Evolutionary conservation across 2,329 filamentous ascomycete species (phyloP), one percentile per base, ranked within the genome.

Genomic region (Chaetomium globosum): DNA sequence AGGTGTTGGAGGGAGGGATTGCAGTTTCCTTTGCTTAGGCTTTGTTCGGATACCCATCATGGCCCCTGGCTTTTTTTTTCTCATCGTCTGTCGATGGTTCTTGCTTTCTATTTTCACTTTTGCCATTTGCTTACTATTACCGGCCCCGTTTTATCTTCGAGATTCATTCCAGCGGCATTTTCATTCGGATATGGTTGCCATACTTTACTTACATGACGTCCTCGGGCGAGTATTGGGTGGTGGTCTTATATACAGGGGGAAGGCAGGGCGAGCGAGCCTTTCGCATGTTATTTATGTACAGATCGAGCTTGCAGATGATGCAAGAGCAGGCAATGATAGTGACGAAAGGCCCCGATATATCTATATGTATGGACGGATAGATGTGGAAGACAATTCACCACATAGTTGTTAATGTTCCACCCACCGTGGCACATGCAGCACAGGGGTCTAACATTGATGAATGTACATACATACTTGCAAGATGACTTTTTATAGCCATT

Each of bases 41-140:
- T 51, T 56, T 63, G 39, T 56, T 59, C 61, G 69, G 66, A 70
- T 71, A 72, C 67, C 69, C 70, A 69, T 71, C 68, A 71, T 71
- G 65, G 65, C 70, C 64, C 43, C 61, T 59, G 46, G 43, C 4
- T 64, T 60, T 59, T 53, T 65, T 59, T 53, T 64, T 64, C 52
- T 58, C 31, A 65, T 66, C 64, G 33, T 59, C 65, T 53, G 39
- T 49, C 53, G 21, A 61, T 26, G 57, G 8, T 28, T 46, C n/a
- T 43, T 46, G 28, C 13, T 61, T 1, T 59, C n/a, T 16, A 39
- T 53, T 19, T 19, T 7, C 10, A 33, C 12, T 39, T 52, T 43
- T 43, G 2, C 13, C 10, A 3, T 28, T 52, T 30, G 4, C 19
- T 21, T 13, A 21, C 16, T 21, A 28, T 49, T 23, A 19, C n/a